These are phyloP conservation scores for Cutaneotrichosporon arboriforme DNA, from an alignment of 1,284 basidiomycete species.

Conservation along the genomic window DNA sequence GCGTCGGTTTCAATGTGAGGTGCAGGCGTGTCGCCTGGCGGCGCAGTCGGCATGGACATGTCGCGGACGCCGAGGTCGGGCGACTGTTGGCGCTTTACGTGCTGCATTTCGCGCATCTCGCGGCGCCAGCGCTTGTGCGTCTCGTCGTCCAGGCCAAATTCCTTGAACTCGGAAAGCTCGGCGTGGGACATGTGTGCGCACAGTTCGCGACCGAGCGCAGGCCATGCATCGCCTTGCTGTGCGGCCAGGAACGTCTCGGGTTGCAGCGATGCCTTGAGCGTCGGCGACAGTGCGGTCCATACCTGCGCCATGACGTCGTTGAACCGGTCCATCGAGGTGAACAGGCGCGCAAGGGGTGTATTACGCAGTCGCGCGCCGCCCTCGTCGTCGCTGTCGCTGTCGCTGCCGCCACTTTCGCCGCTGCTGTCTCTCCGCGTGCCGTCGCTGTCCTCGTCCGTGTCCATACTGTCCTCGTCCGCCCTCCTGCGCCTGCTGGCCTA, in stretches of 20 bases:
- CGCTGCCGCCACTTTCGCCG: not conserved
- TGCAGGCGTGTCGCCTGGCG: not conserved
- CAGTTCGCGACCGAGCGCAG: constrained; percentile 1
- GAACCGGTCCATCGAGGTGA: not conserved
- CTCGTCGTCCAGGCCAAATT: constrained; percentile 1
- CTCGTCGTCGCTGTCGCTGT: not conserved
- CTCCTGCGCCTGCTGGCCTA: not conserved
- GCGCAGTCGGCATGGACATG: not conserved
- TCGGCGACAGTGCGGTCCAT: not conserved
- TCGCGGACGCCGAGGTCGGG: not conserved
- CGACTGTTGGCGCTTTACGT: not conserved
- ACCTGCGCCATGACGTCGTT: constrained; percentile 2
- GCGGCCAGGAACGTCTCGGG: not conserved
- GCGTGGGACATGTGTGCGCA: not conserved
- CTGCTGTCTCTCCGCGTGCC: not conserved
- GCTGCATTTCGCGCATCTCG: not conserved
- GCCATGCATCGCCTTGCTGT: constrained; percentile 1
- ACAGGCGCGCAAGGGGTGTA: not conserved
- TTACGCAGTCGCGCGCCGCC: not conserved
- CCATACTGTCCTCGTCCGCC: not conserved
- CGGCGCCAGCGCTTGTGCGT: not conserved
- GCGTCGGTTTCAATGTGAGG: no score
- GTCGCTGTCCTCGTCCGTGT: not conserved
- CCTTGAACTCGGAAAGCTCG: constrained; percentile 3
- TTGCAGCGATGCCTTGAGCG: not conserved